phyloP scores from a whole-genome alignment of 495 filamentous ascomycete species.

The Beverwykella pulmonaria region DNA sequence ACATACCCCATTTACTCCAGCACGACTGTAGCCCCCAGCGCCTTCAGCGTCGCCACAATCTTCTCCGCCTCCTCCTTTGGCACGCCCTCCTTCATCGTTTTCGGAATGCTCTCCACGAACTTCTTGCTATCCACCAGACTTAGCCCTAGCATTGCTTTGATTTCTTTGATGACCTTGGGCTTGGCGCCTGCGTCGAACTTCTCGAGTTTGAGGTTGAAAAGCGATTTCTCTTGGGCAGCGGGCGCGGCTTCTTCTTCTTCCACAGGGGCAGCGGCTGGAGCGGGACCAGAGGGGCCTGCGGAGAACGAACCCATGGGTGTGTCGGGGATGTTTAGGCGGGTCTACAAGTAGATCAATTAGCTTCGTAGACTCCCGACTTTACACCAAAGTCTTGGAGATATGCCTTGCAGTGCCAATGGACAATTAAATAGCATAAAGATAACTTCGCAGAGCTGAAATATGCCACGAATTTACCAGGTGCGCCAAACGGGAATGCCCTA shows the following conservation, averaged over 20 bases:
- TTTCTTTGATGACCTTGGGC: conserved; percentile 99
- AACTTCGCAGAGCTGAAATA: too few relatives aligned
- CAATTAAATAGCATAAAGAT: too few relatives aligned
- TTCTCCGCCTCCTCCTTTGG: conserved; percentile 99
- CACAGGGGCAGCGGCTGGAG: conserved; percentile 63
- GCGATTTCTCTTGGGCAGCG: conserved; percentile 87
- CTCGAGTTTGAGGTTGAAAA: conserved; percentile 92
- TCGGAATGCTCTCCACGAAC: conserved; percentile 96
- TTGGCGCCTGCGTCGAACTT: conserved; percentile 85
- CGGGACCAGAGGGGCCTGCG: conserved; percentile 58
- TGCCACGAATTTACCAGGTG: too few relatives aligned
- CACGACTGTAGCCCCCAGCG: conserved; percentile 77
- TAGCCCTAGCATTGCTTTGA: conserved; percentile 92
- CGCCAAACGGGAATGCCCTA: conserved; percentile 38
- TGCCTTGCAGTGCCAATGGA: too few relatives aligned
- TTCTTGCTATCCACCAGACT: conserved; percentile 99
- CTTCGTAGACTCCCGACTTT: too few relatives aligned
- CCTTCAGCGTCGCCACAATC: conserved; percentile 93
- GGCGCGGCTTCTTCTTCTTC: conserved; percentile 86
- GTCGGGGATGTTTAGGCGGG: conserved; percentile 96
- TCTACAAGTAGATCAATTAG: conserved; percentile 53
- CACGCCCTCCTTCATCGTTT: conserved; percentile 97
- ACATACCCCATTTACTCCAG: conserved; percentile 74
- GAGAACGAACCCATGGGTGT: conserved; percentile 89
- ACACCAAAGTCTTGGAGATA: too few relatives aligned